A percentile compares a stretch with the other conserved stretches of the same genome.
Conservation (phyloP, 257 asterid species). For the Solanum ossicruentum region DNA sequence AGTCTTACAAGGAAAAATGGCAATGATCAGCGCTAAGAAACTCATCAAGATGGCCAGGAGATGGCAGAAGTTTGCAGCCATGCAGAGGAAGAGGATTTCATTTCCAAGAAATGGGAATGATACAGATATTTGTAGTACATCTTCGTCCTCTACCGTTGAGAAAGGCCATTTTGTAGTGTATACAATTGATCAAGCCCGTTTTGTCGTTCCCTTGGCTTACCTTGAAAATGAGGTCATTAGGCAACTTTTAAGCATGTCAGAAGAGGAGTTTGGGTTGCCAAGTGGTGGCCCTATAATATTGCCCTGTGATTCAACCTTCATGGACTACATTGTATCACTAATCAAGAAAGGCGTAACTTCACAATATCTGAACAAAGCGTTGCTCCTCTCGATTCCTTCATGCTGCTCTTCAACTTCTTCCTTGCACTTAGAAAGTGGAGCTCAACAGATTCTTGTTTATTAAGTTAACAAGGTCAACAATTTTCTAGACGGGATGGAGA, state of each 20-base stretch:
- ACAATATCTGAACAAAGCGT: slow-evolving; percentile 12
- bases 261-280: slow-evolving; percentile 3
- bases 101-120: neutral
- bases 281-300: slow-evolving; percentile 8
- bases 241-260: neutral
- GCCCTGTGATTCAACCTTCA: slow-evolving; percentile 12
- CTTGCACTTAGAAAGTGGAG: neutral
- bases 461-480: neutral
- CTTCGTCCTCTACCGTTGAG: too few relatives aligned
- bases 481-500: too few relatives aligned
- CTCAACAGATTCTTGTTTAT: neutral
- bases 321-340: slow-evolving; percentile 7
- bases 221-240: too few relatives aligned
- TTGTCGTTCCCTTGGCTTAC: too few relatives aligned
- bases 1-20: neutral
- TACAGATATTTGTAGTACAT: neutral
- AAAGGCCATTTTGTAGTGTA: too few relatives aligned
- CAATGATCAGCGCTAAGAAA: neutral
- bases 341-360: slow-evolving; percentile 4
- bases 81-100: neutral
- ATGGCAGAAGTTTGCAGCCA: neutral
- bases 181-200: too few relatives aligned
- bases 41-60: neutral
- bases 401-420: neutral
- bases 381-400: slow-evolving; percentile 5